A percentile compares a stretch with the other conserved stretches of the same genome.
Conservation (phyloP, 192 early-diverging fungal genomes). For the Linnemannia elongata region DNA sequence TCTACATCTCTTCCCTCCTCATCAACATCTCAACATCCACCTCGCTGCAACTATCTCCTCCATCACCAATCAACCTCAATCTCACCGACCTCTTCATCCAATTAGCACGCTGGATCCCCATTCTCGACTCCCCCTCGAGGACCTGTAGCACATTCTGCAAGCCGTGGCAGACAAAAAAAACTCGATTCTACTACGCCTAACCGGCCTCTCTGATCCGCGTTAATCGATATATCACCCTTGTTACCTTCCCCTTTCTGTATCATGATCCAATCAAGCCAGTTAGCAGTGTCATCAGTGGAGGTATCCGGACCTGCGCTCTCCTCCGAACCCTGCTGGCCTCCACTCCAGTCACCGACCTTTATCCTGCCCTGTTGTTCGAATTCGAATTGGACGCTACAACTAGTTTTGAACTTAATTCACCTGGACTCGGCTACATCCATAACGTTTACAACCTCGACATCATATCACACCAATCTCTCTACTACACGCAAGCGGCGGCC, state of each 20-base stretch:
- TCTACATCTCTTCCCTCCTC: too few relatives aligned
- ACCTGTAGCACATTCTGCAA: background rate
- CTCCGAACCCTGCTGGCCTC: background rate
- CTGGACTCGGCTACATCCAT: background rate
- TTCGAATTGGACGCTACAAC: background rate
- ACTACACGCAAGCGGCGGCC: background rate
- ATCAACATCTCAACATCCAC: background rate
- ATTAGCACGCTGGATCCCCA: background rate
- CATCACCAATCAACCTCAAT: background rate
- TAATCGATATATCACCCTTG: background rate
- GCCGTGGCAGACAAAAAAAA: background rate
- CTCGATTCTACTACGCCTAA: background rate
- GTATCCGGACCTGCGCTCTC: background rate
- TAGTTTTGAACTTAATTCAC: background rate
- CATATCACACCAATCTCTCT: background rate
- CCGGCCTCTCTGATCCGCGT: background rate
- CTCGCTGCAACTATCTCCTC: background rate
- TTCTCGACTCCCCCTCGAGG: background rate
- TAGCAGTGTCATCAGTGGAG: too few relatives aligned
- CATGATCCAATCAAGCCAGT: background rate
- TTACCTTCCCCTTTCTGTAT: background rate
- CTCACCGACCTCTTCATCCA: background rate
- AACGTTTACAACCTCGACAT: background rate
- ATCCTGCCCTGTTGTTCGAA: background rate
- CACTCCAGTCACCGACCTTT: background rate